Percentiles rank a stretch among this genome's conserved stretches.
Evolutionary conservation across 208 protist genomes (phyloP).

Genomic region (Tritrichomonas musculus): DNA sequence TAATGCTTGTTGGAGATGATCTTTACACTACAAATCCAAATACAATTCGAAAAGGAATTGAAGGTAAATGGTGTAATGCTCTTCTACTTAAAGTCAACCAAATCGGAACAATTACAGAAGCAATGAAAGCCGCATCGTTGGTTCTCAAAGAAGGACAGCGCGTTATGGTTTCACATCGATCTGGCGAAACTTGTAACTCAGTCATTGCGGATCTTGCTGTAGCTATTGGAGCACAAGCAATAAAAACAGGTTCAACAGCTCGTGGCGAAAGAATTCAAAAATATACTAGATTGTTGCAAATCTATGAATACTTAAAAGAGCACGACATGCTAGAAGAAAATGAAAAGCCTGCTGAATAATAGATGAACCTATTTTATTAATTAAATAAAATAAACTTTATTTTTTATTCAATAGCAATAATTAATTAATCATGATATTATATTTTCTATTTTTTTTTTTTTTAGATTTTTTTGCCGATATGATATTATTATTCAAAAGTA

Average conservation of each 20-base stretch:
- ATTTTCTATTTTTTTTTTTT: too few relatives aligned
- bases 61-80: constrained; percentile 80
- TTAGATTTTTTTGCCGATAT: too few relatives aligned
- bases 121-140: constrained; percentile 78
- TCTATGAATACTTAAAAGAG: constrained; percentile 82
- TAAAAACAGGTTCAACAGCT: constrained; percentile 97
- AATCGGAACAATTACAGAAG: constrained; percentile 85
- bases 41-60: constrained; percentile 77
- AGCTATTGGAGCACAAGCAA: constrained; percentile 82
- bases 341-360: background rate
- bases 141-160: constrained; percentile 62
- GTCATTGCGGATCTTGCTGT: constrained; percentile 97
- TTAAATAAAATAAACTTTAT: too few relatives aligned
- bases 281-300: constrained; percentile 98
- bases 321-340: constrained; percentile 34
- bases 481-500: too few relatives aligned
- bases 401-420: too few relatives aligned
- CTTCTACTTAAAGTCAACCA: constrained; percentile 97
- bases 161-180: constrained; percentile 86
- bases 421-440: too few relatives aligned
- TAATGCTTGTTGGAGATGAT: constrained; percentile 95
- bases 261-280: constrained; percentile 71
- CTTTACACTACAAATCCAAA: constrained; percentile 96
- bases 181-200: constrained; percentile 87
- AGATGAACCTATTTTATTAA: too few relatives aligned